Evolutionary conservation across 371 early-diverging fungal species (phyloP).

Genomic region (Apophysomyces variabilis): DNA sequence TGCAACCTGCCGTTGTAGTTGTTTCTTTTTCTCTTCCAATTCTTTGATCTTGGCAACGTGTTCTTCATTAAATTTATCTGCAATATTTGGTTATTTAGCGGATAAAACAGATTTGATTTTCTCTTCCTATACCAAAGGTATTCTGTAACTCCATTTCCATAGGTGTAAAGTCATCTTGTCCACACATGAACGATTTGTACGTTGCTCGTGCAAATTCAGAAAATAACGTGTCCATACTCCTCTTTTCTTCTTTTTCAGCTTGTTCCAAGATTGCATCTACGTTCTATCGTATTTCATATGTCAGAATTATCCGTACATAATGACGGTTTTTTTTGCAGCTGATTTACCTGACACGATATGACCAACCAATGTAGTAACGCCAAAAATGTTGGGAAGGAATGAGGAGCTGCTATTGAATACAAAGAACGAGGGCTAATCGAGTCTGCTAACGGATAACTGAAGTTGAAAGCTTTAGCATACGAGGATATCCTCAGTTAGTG

Average conservation of each 20-base stretch:
- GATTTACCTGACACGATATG: constrained; percentile 70
- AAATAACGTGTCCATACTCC: constrained; percentile 66
- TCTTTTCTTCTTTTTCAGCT: constrained; percentile 47
- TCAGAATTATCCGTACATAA: constrained; percentile 11
- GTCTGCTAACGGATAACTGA: constrained; percentile 91
- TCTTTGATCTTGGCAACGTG: constrained; percentile 29
- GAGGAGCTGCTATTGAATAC: constrained; percentile 79
- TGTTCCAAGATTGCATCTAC: constrained; percentile 18
- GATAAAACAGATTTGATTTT: not conserved
- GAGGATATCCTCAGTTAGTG: not conserved
- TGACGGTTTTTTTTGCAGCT: constrained; percentile 20
- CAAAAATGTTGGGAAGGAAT: constrained; percentile 90
- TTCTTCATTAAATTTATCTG: constrained; percentile 23
- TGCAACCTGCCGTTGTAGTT: constrained; percentile 42
- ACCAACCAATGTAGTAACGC: constrained; percentile 92
- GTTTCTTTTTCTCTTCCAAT: constrained; percentile 20
- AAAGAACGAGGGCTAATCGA: constrained; percentile 86
- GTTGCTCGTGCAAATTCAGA: constrained; percentile 59
- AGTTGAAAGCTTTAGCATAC: not conserved
- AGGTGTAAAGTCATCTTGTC: constrained; percentile 60
- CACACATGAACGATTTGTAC: constrained; percentile 60
- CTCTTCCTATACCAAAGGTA: not conserved
- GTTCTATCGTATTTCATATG: not conserved
- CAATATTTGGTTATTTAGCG: constrained; percentile 48
- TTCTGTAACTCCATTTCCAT: constrained; percentile 53